Percentiles rank a stretch among this genome's conserved stretches.
Conservation (phyloP, 2,329 filamentous ascomycete species). For the Lachnellula cervina region DNA sequence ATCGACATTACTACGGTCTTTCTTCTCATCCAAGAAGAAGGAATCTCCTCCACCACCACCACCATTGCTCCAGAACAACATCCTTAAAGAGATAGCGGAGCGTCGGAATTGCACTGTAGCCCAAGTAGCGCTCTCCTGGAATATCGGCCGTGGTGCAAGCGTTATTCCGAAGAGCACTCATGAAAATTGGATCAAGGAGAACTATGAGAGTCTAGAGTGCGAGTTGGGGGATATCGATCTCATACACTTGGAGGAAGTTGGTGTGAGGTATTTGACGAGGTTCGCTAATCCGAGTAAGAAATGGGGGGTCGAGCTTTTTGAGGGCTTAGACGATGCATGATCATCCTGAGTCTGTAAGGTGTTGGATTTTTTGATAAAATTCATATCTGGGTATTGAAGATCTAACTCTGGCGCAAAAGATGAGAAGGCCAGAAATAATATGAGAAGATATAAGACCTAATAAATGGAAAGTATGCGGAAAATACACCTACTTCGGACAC, state of each 20-base stretch:
- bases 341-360: too few relatives aligned
- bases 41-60: background rate
- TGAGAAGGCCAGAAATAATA: too few relatives aligned
- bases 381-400: too few relatives aligned
- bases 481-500: too few relatives aligned
- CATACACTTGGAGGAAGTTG: conserved; percentile 29
- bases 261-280: conserved; percentile 30
- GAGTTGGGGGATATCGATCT: conserved; percentile 35
- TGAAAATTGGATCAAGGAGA: conserved; percentile 40
- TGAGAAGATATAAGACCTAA: too few relatives aligned
- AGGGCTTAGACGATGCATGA: conserved; percentile 8
- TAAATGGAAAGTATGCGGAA: too few relatives aligned
- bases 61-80: conserved; percentile 37
- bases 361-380: too few relatives aligned
- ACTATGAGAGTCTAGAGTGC: conserved; percentile 46
- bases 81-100: conserved; percentile 36
- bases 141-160: conserved; percentile 40
- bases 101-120: conserved; percentile 39
- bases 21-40: conserved; percentile 7
- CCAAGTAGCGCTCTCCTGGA: conserved; percentile 45
- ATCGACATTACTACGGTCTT: background rate
- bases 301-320: conserved; percentile 33
- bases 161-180: conserved; percentile 49
- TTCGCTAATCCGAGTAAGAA: conserved; percentile 29
- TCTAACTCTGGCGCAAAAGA: too few relatives aligned